Percentiles rank a stretch among this genome's conserved stretches.
phyloP scores from a whole-genome alignment of 345 rosid species.

The Populus simonii region DNA sequence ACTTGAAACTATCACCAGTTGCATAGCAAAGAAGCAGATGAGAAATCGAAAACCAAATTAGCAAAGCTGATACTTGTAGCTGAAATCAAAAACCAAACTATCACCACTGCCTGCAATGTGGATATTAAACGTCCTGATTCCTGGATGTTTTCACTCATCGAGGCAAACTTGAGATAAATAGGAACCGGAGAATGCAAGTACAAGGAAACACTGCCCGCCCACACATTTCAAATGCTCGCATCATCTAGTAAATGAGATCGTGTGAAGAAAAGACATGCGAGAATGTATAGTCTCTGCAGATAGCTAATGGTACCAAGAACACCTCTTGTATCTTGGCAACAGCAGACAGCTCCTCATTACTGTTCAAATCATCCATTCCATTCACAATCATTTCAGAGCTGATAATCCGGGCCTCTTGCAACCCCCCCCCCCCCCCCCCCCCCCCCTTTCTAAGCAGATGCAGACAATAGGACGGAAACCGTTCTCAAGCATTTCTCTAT shows the following conservation, averaged over 20 bases:
- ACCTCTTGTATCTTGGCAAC: slow-evolving; percentile 10
- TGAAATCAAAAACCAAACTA: no score
- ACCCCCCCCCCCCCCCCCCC: slow-evolving; percentile 43
- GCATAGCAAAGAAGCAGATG: no score
- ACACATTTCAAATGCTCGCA: background rate
- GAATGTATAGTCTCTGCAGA: background rate
- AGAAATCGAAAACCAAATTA: no score
- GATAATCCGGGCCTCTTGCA: slow-evolving; percentile 50
- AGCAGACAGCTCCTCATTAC: slow-evolving; percentile 15
- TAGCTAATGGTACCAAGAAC: background rate
- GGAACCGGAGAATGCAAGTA: background rate
- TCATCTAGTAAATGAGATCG: background rate
- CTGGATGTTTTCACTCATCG: background rate
- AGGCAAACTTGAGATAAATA: background rate
- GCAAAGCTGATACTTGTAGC: background rate
- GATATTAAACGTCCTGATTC: background rate
- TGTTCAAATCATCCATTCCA: slow-evolving; percentile 37
- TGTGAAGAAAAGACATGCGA: background rate
- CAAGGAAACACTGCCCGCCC: background rate
- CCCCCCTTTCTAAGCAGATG: slow-evolving; percentile 49
- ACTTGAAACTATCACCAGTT: no score
- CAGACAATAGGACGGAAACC: slow-evolving; percentile 39
- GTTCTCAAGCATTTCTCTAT: slow-evolving; percentile 61
- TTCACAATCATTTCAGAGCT: slow-evolving; percentile 46
- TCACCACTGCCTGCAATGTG: no score